Evolutionary conservation across 1,284 basidiomycete species (phyloP).

Genomic region (Sporisorium iseilematis-ciliati): DNA sequence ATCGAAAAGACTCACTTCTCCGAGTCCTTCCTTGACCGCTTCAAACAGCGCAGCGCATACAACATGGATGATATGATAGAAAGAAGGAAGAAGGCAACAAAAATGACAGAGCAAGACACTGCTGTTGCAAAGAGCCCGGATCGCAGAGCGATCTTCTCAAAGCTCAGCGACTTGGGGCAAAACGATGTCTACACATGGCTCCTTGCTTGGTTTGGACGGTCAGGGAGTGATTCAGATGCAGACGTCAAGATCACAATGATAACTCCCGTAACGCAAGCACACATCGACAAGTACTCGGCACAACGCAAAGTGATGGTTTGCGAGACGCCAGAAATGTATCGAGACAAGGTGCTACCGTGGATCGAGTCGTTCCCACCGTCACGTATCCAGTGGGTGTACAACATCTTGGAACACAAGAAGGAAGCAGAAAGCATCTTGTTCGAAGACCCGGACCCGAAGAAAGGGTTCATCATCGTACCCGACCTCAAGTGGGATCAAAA

Average conservation of each 20-base stretch:
- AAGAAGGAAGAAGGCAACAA: not conserved
- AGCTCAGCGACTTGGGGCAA: constrained; percentile 52
- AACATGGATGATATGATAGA: not conserved
- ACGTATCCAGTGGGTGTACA: constrained; percentile 85
- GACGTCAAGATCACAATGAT: constrained; percentile 67
- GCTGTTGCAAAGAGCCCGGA: not conserved
- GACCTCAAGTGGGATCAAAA: constrained; percentile 78
- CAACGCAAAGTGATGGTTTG: constrained; percentile 77
- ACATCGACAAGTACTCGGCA: constrained; percentile 78
- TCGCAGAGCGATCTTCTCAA: constrained; percentile 17
- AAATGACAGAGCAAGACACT: constrained; percentile 4
- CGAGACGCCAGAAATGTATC: constrained; percentile 66
- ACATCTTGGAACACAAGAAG: constrained; percentile 83
- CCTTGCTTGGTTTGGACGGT: constrained; percentile 47
- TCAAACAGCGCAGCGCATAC: not conserved
- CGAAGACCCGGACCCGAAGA: constrained; percentile 74
- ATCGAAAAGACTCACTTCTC: constrained; percentile 66
- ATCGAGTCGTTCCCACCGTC: constrained; percentile 60
- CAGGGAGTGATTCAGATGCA: constrained; percentile 20
- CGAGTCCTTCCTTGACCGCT: constrained; percentile 25
- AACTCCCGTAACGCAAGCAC: constrained; percentile 59
- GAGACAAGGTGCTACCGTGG: constrained; percentile 56
- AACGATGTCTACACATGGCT: constrained; percentile 69
- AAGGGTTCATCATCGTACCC: constrained; percentile 76
- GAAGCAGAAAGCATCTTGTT: constrained; percentile 84